phyloP scores from a whole-genome alignment of 805 yeast genomes.

The Ogataea minuta region DNA sequence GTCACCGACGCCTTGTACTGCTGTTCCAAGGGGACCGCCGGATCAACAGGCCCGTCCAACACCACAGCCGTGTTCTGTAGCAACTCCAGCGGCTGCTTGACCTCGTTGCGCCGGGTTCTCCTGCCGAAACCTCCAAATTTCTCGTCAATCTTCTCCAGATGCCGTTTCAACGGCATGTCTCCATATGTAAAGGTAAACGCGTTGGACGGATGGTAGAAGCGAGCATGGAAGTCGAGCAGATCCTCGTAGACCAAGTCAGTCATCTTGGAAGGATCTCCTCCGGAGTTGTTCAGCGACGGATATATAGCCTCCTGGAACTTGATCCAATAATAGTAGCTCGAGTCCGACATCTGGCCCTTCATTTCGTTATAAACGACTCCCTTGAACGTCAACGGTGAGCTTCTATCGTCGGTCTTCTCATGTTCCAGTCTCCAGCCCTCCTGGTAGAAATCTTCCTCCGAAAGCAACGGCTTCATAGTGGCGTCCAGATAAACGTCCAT shows the following conservation, averaged over 20 bases:
- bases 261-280: conserved; percentile 87
- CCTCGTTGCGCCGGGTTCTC: conserved; percentile 32
- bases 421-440: conserved; percentile 98
- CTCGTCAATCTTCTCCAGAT: conserved; percentile 54
- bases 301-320: conserved; percentile 80
- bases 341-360: conserved; percentile 95
- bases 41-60: conserved; percentile 78
- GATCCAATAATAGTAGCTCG: conserved; percentile 82
- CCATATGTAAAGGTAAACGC: conserved; percentile 88
- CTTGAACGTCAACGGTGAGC: conserved; percentile 68
- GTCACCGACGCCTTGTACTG: conserved; percentile 83
- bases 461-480: conserved; percentile 75
- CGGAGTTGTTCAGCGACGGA: conserved; percentile 83
- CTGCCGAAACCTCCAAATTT: conserved; percentile 54
- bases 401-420: conserved; percentile 52
- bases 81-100: conserved; percentile 49
- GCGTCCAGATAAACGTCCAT: conserved; percentile 87
- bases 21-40: conserved; percentile 59
- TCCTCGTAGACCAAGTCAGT: conserved; percentile 74
- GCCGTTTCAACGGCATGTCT: conserved; percentile 59
- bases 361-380: conserved; percentile 98
- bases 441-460: conserved; percentile 80
- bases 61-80: conserved; percentile 34
- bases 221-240: conserved; percentile 69
- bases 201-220: conserved; percentile 87